Evolutionary conservation across 1,284 basidiomycete species (phyloP), one percentile per base, ranked within the genome.

Genomic region (Puccinia horiana): DNA sequence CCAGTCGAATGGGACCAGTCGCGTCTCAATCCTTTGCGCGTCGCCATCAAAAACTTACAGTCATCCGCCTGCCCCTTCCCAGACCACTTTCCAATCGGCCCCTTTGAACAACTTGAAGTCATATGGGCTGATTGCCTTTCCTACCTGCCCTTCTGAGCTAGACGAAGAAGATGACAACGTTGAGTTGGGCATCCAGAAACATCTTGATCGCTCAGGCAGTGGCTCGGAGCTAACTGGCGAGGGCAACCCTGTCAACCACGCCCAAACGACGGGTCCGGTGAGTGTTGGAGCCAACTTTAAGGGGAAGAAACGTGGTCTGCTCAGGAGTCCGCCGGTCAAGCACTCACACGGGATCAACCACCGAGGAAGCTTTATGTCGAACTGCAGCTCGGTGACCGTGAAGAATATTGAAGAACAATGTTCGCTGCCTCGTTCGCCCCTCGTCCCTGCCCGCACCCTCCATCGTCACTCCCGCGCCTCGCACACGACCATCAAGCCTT

Each of bases 21-120:
- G 74, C n/a, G 74, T 76, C n/a, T 76, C 74, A 18, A 40, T 76
- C 40, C 23, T 76, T 61, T 40, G 52, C 35, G 67, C 67, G 47
- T 70, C 67, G 23, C 40, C 44, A 12, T 23, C 40, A 69, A 29
- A 8, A 32, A 6, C 56, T 29, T 12, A 29, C 12, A 49, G n/a
- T 12, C 35, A 61, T 49, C 47, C 40, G 6, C 16, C 23, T 9
- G 9, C 8, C 18, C 52, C 37, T 40, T 37, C 32, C 56, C 74
- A 40, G 18, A n/a, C 40, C 18, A 58, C n/a, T 52, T 32, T 40
- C 42, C 52, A 54, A 20, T 12, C n/a, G 0, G 16, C 40, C 4
- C 6, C 0, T n/a, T 16, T 5, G n/a, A 44, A 44, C 14, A 42
- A 35, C 18, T 18, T 44, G 26, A 12, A 35, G 61, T 29, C 56